A percentile compares a stretch with the other conserved stretches of the same genome.
These are phyloP conservation scores for Aschersonia sp. DNA, from an alignment of 2,329 filamentous ascomycete genomes.

Conservation along the genomic window DNA sequence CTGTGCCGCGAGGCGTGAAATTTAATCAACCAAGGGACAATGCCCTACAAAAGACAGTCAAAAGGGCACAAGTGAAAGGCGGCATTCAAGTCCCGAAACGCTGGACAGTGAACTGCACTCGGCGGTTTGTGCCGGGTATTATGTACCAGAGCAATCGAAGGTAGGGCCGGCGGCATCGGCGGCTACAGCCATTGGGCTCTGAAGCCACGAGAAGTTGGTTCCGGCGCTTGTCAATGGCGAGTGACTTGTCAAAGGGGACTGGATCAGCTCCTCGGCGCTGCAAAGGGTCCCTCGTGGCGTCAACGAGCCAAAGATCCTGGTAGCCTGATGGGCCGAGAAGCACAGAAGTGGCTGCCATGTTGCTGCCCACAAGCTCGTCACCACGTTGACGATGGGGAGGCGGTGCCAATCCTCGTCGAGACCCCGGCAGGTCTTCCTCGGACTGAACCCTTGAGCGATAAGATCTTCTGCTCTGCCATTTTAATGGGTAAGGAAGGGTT, in stretches of 20 bases:
- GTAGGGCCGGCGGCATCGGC: too few species aligned
- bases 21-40: too few species aligned
- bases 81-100: constrained; percentile 26
- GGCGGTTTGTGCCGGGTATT: constrained; percentile 30
- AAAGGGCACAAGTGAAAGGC: background rate
- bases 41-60: too few species aligned
- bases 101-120: constrained; percentile 15
- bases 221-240: background rate
- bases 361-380: background rate
- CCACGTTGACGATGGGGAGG: background rate
- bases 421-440: background rate
- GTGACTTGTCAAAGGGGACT: background rate
- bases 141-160: constrained; percentile 21
- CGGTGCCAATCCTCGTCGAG: background rate
- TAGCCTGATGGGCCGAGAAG: background rate
- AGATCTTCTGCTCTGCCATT: background rate
- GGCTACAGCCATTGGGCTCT: background rate
- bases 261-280: constrained; percentile 1
- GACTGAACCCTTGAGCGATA: background rate
- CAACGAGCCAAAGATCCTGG: too few species aligned
- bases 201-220: background rate
- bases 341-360: constrained; percentile 1
- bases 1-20: too few species aligned
- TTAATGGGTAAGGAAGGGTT: background rate
- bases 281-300: background rate